phyloP scores from a whole-genome alignment of 768 basidiomycete species.

The Guyanaporus albipodus region DNA sequence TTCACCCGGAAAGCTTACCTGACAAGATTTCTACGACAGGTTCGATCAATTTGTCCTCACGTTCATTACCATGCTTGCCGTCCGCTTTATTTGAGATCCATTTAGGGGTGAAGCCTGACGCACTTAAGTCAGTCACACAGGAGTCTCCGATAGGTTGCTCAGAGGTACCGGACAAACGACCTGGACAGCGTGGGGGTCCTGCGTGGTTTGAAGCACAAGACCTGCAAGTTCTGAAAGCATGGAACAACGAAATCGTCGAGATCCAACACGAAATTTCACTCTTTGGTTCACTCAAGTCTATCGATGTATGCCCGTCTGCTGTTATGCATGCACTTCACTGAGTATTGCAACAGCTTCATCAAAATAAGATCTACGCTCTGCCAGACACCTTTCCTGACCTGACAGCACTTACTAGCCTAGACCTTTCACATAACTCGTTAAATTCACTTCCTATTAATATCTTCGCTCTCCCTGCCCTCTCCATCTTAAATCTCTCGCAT shows the following conservation, averaged over 20 bases:
- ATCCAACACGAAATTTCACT: conserved; percentile 80
- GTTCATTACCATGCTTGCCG: conserved; percentile 68
- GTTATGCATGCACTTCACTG: not conserved
- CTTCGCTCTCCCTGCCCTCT: conserved; percentile 65
- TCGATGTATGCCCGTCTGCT: conserved; percentile 57
- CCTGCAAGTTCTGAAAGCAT: conserved; percentile 67
- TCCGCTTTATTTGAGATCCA: conserved; percentile 79
- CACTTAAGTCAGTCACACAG: conserved; percentile 58
- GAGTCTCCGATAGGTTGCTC: conserved; percentile 50
- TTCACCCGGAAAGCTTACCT: conserved; percentile 42
- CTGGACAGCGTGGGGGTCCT: conserved; percentile 42
- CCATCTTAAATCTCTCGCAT: conserved; percentile 65
- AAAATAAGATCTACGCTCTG: conserved; percentile 60
- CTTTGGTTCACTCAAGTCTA: conserved; percentile 74
- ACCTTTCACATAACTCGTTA: conserved; percentile 72
- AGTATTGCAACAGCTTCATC: conserved; percentile 53
- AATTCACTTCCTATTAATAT: conserved; percentile 58
- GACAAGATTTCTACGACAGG: conserved; percentile 50
- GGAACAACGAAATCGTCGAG: conserved; percentile 76
- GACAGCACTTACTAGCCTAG: conserved; percentile 58
- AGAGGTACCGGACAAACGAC: conserved; percentile 35
- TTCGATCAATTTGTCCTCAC: conserved; percentile 69
- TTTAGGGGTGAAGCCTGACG: conserved; percentile 67
- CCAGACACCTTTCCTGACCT: conserved; percentile 69
- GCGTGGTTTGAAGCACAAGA: conserved; percentile 85